phyloP scores from a whole-genome alignment of 2,329 filamentous ascomycete genomes.

The Graphilbum ipis-grandicollis region DNA sequence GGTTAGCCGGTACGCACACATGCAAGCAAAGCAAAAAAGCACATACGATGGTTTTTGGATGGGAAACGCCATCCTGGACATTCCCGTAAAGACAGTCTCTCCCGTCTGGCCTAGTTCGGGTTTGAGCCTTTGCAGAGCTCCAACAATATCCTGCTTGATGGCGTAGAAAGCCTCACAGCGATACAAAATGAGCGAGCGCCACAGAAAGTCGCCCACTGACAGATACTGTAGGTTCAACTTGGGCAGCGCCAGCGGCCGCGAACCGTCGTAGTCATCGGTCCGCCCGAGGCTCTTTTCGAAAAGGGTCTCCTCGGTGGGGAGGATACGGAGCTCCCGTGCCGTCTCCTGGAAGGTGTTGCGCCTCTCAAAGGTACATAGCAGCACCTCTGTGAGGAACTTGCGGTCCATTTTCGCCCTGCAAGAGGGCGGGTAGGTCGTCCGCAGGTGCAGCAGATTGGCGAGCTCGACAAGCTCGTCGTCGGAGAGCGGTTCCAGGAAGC shows the following conservation, averaged over 20 bases:
- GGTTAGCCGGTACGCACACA: neutral
- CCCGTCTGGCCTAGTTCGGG: constrained; percentile 48
- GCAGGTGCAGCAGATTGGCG: constrained; percentile 54
- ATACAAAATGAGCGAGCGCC: constrained; percentile 80
- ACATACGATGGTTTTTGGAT: constrained; percentile 58
- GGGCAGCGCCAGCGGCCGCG: constrained; percentile 71
- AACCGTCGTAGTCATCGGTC: constrained; percentile 77
- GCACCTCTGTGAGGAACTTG: constrained; percentile 48
- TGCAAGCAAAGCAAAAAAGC: neutral
- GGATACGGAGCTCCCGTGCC: constrained; percentile 49
- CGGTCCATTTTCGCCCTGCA: constrained; percentile 47
- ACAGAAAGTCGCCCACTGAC: constrained; percentile 90
- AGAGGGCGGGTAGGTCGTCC: constrained; percentile 64
- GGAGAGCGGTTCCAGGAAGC: constrained; percentile 53
- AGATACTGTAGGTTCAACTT: constrained; percentile 94
- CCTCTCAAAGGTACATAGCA: constrained; percentile 60
- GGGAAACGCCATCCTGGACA: constrained; percentile 80
- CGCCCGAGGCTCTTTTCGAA: constrained; percentile 66
- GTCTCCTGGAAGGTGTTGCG: constrained; percentile 69
- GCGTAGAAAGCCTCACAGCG: constrained; percentile 86
- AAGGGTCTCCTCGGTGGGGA: constrained; percentile 70
- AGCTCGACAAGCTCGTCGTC: constrained; percentile 60
- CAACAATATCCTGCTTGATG: constrained; percentile 79
- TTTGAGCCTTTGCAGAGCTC: constrained; percentile 60
- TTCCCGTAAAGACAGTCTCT: constrained; percentile 61